Conservation (phyloP, 2,329 filamentous ascomycete genomes). For the Xylaria sp. region DNA sequence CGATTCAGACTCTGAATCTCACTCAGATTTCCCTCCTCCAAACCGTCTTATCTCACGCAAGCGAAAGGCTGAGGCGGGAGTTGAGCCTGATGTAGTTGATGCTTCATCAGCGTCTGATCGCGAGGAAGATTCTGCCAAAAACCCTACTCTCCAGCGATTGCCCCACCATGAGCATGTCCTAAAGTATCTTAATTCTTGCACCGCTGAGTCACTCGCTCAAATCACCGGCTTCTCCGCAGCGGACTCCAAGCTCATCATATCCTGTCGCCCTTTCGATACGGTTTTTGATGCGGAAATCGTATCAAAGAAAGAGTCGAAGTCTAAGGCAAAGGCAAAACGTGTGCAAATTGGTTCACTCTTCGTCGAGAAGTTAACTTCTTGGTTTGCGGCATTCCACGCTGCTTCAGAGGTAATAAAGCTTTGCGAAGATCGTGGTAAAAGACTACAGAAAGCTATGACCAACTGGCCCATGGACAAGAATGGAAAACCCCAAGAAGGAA, state of each 20-base stretch:
- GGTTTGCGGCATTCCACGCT: constrained; percentile 59
- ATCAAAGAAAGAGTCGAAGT: constrained; percentile 52
- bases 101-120: constrained; percentile 9
- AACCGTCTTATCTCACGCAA: constrained; percentile 36
- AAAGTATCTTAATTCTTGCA: constrained; percentile 84
- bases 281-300: constrained; percentile 75
- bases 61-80: constrained; percentile 42
- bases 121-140: neutral
- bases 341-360: constrained; percentile 49
- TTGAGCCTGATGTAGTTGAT: constrained; percentile 31
- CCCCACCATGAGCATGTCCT: constrained; percentile 67
- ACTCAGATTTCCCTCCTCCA: constrained; percentile 11
- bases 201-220: constrained; percentile 79
- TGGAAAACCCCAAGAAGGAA: constrained; percentile 52
- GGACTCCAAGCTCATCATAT: constrained; percentile 67
- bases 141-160: neutral
- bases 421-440: constrained; percentile 61
- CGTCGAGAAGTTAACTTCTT: constrained; percentile 57
- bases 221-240: constrained; percentile 80
- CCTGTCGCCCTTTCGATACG: constrained; percentile 38
- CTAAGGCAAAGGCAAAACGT: constrained; percentile 51
- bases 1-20: constrained; percentile 39
- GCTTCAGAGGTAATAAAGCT: constrained; percentile 53
- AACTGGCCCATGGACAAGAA: constrained; percentile 49
- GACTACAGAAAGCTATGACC: constrained; percentile 46